Evolutionary conservation across 768 basidiomycete species (phyloP).

Genomic region (Gloeopeniophorella convolvens): DNA sequence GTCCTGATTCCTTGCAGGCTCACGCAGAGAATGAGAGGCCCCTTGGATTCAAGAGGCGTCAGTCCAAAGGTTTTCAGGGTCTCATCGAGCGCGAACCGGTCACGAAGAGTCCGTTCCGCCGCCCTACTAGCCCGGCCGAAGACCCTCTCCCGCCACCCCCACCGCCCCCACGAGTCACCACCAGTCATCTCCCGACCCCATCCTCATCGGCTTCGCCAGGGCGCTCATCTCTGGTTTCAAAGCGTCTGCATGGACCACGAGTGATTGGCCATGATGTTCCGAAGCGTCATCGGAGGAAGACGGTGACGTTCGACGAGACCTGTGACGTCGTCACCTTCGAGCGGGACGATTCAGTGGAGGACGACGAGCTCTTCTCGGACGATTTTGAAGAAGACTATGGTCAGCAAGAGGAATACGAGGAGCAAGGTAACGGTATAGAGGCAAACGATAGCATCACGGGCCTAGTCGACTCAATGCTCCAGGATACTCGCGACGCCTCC

Average conservation of each 20-base stretch:
- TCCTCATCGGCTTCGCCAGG: constrained; percentile 41
- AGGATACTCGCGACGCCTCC: constrained; percentile 33
- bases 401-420: constrained; percentile 15
- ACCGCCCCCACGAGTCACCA: constrained; percentile 7
- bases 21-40: constrained; percentile 70
- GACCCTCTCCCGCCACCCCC: constrained; percentile 26
- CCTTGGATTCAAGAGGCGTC: constrained; percentile 62
- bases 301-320: constrained; percentile 71
- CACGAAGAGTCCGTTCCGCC: constrained; percentile 74
- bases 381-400: constrained; percentile 25
- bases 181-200: constrained; percentile 21
- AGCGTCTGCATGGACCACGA: constrained; percentile 72
- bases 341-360: constrained; percentile 40
- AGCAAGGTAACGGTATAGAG: constrained; percentile 17
- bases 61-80: constrained; percentile 68
- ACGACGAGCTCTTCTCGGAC: constrained; percentile 39
- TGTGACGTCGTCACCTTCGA: constrained; percentile 83
- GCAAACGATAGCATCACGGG: constrained; percentile 58
- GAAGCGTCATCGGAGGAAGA: constrained; percentile 56
- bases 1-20: constrained; percentile 64
- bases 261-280: constrained; percentile 31
- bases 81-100: constrained; percentile 74
- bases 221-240: constrained; percentile 63
- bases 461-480: constrained; percentile 66
- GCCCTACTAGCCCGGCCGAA: constrained; percentile 20